phyloP scores from a whole-genome alignment of 129 eudicot species.

The Heracleum sosnowskyi region DNA sequence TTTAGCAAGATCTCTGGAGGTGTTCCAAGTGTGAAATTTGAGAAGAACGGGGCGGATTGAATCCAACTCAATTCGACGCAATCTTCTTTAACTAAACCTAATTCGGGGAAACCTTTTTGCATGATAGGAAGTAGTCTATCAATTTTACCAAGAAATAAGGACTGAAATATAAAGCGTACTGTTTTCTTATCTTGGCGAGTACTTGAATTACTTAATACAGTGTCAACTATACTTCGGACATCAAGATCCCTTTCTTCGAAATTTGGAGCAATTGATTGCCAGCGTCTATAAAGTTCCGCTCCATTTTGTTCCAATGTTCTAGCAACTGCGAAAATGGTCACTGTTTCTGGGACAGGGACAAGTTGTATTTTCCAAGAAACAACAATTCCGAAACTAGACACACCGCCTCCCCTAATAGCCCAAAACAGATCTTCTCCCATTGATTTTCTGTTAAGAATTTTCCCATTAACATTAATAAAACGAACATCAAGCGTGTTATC shows the following conservation, averaged over 20 bases:
- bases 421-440: conserved; percentile 8
- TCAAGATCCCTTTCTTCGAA: conserved; percentile 10
- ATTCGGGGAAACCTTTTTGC: conserved; percentile 15
- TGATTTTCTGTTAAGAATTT: background rate
- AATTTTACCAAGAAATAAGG: conserved; percentile 14
- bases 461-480: background rate
- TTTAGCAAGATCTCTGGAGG: background rate
- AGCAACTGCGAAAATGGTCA: conserved; percentile 4
- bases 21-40: background rate
- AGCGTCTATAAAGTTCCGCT: background rate
- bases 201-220: background rate
- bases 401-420: conserved; percentile 4
- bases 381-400: conserved; percentile 5
- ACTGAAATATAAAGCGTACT: conserved; percentile 6
- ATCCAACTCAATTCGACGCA: conserved; percentile 27
- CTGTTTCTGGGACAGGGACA: conserved; percentile 1
- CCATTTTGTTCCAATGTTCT: conserved; percentile 9
- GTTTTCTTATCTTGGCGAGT: background rate
- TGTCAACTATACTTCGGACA: background rate
- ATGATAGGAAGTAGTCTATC: conserved; percentile 4
- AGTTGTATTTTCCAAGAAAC: background rate
- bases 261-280: conserved; percentile 22
- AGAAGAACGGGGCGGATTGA: conserved; percentile 11
- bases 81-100: conserved; percentile 9
- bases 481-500: conserved; percentile 5